Conservation (phyloP, 768 basidiomycete genomes). For the Pulveroboletus sp. region DNA sequence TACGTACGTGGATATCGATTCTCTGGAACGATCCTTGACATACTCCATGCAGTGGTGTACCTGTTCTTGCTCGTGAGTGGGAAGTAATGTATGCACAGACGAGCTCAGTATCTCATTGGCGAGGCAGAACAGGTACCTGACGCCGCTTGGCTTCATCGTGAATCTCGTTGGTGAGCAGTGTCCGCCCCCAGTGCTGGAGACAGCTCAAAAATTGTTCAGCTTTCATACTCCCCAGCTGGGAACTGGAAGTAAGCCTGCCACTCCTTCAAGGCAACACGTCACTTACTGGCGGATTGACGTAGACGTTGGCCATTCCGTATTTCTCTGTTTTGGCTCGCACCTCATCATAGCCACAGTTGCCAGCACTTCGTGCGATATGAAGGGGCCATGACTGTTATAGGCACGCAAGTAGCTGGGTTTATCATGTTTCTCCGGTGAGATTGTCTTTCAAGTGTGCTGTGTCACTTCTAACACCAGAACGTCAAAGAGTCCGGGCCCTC, state of each 20-base stretch:
- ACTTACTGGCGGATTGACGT: background rate
- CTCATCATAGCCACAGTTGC: conserved; percentile 33
- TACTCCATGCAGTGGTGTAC: conserved; percentile 25
- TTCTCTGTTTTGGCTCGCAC: background rate
- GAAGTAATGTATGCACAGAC: background rate
- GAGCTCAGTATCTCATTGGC: background rate
- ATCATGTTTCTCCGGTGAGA: conserved; percentile 46
- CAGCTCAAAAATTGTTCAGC: conserved; percentile 9
- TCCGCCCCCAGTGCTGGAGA: background rate
- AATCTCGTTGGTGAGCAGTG: conserved; percentile 39
- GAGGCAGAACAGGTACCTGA: conserved; percentile 58
- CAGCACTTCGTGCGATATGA: conserved; percentile 47
- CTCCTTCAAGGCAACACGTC: background rate
- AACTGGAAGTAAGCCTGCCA: conserved; percentile 5
- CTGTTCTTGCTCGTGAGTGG: conserved; percentile 37
- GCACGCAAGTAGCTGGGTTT: conserved; percentile 35
- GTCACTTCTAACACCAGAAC: background rate
- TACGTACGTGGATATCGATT: conserved; percentile 25
- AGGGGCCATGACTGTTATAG: conserved; percentile 42
- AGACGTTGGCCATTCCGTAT: conserved; percentile 10
- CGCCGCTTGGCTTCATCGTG: conserved; percentile 57
- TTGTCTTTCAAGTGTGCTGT: background rate
- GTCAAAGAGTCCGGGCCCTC: conserved; percentile 16
- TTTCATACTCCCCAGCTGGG: conserved; percentile 15
- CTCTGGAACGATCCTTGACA: background rate